A percentile compares a stretch with the other conserved stretches of the same genome.
Evolutionary conservation across 257 asterid genomes (phyloP).

Genomic region (Avicennia marina): DNA sequence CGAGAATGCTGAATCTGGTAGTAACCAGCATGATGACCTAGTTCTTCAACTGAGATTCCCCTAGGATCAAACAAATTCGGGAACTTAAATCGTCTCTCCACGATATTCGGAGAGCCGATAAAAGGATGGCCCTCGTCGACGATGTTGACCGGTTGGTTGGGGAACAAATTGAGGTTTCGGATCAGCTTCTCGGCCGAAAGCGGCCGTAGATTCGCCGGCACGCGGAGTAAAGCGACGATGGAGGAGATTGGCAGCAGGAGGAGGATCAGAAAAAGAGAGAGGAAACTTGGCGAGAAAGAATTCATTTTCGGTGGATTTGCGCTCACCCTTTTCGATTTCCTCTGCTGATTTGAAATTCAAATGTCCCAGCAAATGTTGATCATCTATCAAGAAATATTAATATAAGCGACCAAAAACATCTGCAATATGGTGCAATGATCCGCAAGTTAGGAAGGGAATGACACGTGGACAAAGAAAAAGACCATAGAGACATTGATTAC

Average conservation of each 20-base stretch:
- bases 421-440: too few species aligned
- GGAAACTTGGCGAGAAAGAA: constrained; percentile 20
- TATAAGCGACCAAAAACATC: too few species aligned
- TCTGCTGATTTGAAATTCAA: constrained; percentile 7
- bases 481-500: too few species aligned
- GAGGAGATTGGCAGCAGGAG: constrained; percentile 26
- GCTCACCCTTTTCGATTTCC: constrained; percentile 5
- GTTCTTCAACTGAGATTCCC: constrained; percentile 35
- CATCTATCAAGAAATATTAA: too few species aligned
- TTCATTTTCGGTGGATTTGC: constrained; percentile 28
- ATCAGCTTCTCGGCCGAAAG: constrained; percentile 57
- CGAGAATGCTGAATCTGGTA: constrained; percentile 52
- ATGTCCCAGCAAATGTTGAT: too few species aligned
- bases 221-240: constrained; percentile 45
- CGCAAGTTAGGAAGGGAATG: too few species aligned
- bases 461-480: too few species aligned
- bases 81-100: constrained; percentile 44
- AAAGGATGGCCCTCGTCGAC: constrained; percentile 23
- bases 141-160: constrained; percentile 49
- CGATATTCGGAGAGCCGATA: constrained; percentile 27
- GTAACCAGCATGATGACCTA: constrained; percentile 68
- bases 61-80: constrained; percentile 32
- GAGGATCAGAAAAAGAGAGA: constrained; percentile 22
- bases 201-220: constrained; percentile 36
- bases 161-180: constrained; percentile 69